Evolutionary conservation across 2,329 filamentous ascomycete species (phyloP).

Genomic region (Aureobasidium uvarum): DNA sequence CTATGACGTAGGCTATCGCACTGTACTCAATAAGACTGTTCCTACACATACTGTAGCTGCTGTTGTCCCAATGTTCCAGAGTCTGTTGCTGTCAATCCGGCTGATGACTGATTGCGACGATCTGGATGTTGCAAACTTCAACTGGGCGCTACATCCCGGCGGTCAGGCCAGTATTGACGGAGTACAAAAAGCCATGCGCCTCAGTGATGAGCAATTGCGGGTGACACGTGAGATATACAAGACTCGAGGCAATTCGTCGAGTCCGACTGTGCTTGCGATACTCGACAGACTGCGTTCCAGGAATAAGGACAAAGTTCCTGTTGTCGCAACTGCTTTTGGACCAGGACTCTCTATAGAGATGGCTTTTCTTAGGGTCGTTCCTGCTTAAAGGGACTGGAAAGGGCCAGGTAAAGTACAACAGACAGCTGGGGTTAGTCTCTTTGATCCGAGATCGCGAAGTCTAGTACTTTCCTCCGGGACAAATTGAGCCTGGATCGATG

Average conservation of each 20-base stretch:
- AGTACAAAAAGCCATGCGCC: constrained; percentile 57
- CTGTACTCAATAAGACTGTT: not conserved
- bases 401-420: too few species aligned
- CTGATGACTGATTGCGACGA: not conserved
- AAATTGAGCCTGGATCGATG: too few species aligned
- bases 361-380: not conserved
- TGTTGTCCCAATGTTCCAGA: not conserved
- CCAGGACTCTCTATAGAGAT: not conserved
- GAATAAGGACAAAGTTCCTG: not conserved
- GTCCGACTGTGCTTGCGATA: constrained; percentile 66
- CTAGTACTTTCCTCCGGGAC: too few species aligned
- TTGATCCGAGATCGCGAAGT: too few species aligned
- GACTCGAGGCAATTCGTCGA: constrained; percentile 66
- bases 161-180: constrained; percentile 65
- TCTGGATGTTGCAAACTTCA: constrained; percentile 51
- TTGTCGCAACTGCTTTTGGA: not conserved
- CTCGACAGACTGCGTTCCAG: constrained; percentile 56
- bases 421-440: too few species aligned
- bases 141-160: constrained; percentile 72
- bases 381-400: too few species aligned
- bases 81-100: not conserved
- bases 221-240: constrained; percentile 70
- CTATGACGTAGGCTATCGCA: not conserved
- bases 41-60: not conserved
- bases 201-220: constrained; percentile 63